A percentile compares a stretch with the other conserved stretches of the same genome.
Evolutionary conservation across 2,329 filamentous ascomycete species (phyloP).

Genomic region (Venturia aucupariae): DNA sequence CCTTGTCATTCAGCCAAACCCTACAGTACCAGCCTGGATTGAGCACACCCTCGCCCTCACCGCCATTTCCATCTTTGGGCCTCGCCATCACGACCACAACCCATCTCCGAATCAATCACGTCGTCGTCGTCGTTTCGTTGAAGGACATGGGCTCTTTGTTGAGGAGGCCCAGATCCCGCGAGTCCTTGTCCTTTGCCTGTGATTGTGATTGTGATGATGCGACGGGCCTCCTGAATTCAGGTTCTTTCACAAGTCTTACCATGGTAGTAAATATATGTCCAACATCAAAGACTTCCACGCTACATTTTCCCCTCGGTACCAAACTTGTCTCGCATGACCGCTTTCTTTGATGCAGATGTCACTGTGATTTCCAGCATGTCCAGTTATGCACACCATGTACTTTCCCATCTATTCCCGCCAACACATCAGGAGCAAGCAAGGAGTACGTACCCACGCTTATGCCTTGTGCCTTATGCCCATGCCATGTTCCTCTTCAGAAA

Average conservation of each 20-base stretch:
- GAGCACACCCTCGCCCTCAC: neutral
- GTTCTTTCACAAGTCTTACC: too few relatives aligned
- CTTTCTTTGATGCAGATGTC: neutral
- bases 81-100: neutral
- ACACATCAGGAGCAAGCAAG: neutral
- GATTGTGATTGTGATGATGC: constrained; percentile 2
- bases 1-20: neutral
- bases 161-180: neutral
- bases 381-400: neutral
- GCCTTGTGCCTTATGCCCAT: too few relatives aligned
- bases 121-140: neutral
- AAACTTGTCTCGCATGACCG: neutral
- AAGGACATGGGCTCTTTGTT: constrained; percentile 4
- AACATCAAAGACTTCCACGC: neutral
- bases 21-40: neutral
- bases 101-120: neutral
- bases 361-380: neutral
- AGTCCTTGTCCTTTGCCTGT: neutral
- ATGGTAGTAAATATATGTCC: neutral
- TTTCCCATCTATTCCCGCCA: neutral
- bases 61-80: constrained; percentile 5
- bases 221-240: too few relatives aligned
- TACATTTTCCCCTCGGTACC: too few relatives aligned
- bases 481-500: too few relatives aligned
- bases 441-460: neutral